phyloP scores from a whole-genome alignment of 352 stramenopile genomes.

The Pythium oligandrum region DNA sequence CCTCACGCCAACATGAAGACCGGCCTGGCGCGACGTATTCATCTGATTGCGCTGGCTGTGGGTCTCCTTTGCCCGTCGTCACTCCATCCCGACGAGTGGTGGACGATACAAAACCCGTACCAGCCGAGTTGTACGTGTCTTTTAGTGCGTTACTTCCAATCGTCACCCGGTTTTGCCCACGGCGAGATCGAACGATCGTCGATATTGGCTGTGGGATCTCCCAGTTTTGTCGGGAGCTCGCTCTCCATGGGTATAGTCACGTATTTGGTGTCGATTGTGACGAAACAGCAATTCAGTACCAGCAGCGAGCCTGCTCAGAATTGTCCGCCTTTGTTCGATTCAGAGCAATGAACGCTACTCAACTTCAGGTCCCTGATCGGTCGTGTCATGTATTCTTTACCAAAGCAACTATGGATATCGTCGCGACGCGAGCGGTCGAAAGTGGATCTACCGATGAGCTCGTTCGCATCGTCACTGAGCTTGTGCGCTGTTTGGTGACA shows the following conservation, averaged over 20 bases:
- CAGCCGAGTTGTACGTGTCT: conserved; percentile 9
- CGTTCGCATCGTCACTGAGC: conserved; percentile 13
- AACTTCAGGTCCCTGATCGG: conserved; percentile 18
- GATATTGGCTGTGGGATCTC: conserved; percentile 32
- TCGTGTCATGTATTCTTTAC: conserved; percentile 24
- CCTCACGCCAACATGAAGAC: no score
- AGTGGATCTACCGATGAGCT: conserved; percentile 7
- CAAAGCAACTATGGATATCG: conserved; percentile 24
- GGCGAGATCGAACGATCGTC: conserved; percentile 9
- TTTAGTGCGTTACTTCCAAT: conserved; percentile 28
- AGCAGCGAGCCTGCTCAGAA: conserved; percentile 7
- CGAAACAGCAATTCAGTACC: conserved; percentile 11
- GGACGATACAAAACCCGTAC: no score
- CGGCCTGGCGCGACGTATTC: no score
- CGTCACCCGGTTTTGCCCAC: conserved; percentile 7
- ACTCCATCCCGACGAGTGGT: no score
- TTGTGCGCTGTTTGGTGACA: conserved; percentile 22
- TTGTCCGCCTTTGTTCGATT: conserved; percentile 18
- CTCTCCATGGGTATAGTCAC: conserved; percentile 20
- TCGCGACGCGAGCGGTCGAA: conserved; percentile 7
- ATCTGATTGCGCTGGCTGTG: no score
- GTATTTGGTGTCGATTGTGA: conserved; percentile 22
- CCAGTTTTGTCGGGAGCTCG: conserved; percentile 21
- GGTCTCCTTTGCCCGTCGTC: no score
- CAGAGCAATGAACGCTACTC: conserved; percentile 9